Base-by-base conservation (phyloP, 164 flowering plant species). In the Piper betle region DNA sequence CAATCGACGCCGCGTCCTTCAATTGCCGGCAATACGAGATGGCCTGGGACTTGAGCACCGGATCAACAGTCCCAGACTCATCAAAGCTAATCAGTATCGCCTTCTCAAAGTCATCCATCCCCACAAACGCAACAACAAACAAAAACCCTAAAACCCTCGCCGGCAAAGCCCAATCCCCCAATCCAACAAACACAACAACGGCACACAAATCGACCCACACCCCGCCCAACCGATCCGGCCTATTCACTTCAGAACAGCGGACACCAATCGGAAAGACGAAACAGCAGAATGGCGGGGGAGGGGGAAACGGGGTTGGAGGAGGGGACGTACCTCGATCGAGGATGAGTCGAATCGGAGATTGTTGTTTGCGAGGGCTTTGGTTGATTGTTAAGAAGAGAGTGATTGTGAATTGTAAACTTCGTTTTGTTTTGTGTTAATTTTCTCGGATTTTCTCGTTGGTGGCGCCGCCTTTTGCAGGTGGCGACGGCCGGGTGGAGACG, bases 31-130 rank as follows among this genome's bases (percentile, higher is more conserved):
- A 80, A 68, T 59, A 94, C 0, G 76, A 72, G 12, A 80, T 73
- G 0, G 96, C 99, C 63, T 78, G 88, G 3, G 82, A 72, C 73
- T 94, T 91, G 25, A 88, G 68, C 11, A 4, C 67, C 0, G 90
- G 78, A 74, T 91, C 88, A 43, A 83, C 56, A 2, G 74, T 59
- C n/a, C 96, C 96, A 19, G 90, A 80, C 70, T 91, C 99, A 65
- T 94, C 97, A 43, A 94, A 94, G 66, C 89, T 83, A 37, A 94
- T 82, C 10, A 94, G 57, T 43, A 94, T 91, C 2, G 96, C 99
- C 60, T 79, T 88, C 63, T 91, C 99, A 6, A 94, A 70, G 73
- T 87, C 93, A 63, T 85, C 96, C 99, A 92, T 92, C 39, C 46
- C 52, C 16, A 48, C 63, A n/a, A n/a, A n/a, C n/a, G n/a, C n/a